phyloP scores from a whole-genome alignment of 2,329 filamentous ascomycete species.

The Colletotrichum sp. region DNA sequence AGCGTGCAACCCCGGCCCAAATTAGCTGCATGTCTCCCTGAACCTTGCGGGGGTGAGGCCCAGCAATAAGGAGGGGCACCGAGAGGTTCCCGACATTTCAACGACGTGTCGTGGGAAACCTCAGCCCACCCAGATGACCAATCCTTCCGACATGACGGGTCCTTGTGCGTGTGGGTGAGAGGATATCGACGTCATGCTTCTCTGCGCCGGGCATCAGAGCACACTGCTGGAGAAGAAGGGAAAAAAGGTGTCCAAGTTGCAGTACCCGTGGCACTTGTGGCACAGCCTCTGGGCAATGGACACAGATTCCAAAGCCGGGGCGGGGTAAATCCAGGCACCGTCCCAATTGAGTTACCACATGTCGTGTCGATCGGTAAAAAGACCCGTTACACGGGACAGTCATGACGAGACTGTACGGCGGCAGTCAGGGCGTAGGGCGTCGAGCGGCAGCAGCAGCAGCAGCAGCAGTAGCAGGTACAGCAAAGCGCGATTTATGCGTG shows the following conservation, averaged over 20 bases:
- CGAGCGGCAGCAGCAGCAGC: background rate
- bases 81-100: background rate
- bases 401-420: constrained; percentile 11
- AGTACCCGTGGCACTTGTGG: background rate
- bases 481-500: constrained; percentile 17
- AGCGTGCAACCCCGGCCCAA: background rate
- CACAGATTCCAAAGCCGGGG: background rate
- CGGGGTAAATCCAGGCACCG: constrained; percentile 7
- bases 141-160: constrained; percentile 7
- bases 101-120: background rate
- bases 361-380: background rate
- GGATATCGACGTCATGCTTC: constrained; percentile 12
- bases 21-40: constrained; percentile 3
- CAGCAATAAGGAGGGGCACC: background rate
- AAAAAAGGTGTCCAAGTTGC: background rate
- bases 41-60: constrained; percentile 2
- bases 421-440: constrained; percentile 9
- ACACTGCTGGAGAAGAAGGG: background rate
- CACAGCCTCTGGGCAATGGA: background rate
- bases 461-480: background rate
- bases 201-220: background rate
- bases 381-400: background rate
- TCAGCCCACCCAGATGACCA: constrained; percentile 17
- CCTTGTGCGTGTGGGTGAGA: constrained; percentile 9
- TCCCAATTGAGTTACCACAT: constrained; percentile 5